These are phyloP conservation scores for Phytophthora palmivora DNA, from an alignment of 352 stramenopile genomes.

Conservation along the genomic window DNA sequence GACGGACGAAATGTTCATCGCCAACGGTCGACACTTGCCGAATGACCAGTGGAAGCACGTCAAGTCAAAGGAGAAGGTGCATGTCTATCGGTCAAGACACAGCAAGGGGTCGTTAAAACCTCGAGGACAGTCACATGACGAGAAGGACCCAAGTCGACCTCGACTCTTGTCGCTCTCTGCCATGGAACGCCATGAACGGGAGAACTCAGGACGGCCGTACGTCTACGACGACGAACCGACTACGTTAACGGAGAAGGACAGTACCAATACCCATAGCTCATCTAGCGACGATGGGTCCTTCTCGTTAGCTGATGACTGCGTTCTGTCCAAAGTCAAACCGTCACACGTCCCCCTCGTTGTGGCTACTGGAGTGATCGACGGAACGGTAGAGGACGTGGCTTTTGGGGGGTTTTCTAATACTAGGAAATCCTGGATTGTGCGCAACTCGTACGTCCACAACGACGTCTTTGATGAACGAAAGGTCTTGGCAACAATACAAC, in stretches of 20 bases:
- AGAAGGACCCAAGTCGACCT: conserved; percentile 46
- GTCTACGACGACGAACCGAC: conserved; percentile 26
- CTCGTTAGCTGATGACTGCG: conserved; percentile 28
- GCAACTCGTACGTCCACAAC: conserved; percentile 45
- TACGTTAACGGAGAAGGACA: conserved; percentile 21
- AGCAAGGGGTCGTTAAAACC: conserved; percentile 12
- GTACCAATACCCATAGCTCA: conserved; percentile 41
- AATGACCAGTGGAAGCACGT: conserved; percentile 60
- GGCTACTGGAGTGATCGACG: conserved; percentile 39
- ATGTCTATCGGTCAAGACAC: conserved; percentile 62
- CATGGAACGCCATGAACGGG: conserved; percentile 37
- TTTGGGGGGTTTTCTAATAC: conserved; percentile 43
- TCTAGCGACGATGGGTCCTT: conserved; percentile 41
- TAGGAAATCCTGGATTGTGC: conserved; percentile 26
- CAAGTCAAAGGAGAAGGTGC: conserved; percentile 58
- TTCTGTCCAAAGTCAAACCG: conserved; percentile 33
- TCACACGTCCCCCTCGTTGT: conserved; percentile 39
- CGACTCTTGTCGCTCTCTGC: conserved; percentile 48
- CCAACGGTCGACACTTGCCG: conserved; percentile 41
- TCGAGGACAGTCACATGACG: conserved; percentile 19
- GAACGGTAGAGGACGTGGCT: conserved; percentile 44
- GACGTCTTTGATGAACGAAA: conserved; percentile 44
- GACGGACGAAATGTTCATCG: conserved; percentile 58
- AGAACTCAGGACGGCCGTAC: conserved; percentile 28
- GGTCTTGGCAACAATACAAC: conserved; percentile 43